These are phyloP conservation scores for Kodamaea arcana DNA, from an alignment of 1,139 yeast species.

Conservation along the genomic window DNA sequence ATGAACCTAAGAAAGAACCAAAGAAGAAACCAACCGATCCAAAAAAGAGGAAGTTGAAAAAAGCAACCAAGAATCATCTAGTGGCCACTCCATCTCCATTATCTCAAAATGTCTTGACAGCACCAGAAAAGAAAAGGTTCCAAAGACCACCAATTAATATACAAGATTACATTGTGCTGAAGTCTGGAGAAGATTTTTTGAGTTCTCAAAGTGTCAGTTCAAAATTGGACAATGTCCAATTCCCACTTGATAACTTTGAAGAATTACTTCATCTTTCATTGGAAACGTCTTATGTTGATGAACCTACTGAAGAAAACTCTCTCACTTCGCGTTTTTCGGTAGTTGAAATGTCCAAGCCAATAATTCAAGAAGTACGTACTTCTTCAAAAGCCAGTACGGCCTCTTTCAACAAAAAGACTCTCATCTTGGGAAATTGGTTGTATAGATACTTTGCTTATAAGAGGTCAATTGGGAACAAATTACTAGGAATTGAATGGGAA, in stretches of 20 bases:
- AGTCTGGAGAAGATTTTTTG: not conserved
- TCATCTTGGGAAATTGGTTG: conserved; percentile 31
- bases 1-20: conserved; percentile 1
- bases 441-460: conserved; percentile 38
- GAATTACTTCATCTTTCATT: conserved; percentile 8
- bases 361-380: conserved; percentile 28
- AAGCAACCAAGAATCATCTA: conserved; percentile 2
- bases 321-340: conserved; percentile 19
- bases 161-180: not conserved
- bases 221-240: conserved; percentile 11
- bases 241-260: conserved; percentile 22
- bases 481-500: conserved; percentile 46
- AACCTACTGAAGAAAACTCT: conserved; percentile 15
- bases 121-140: conserved; percentile 1
- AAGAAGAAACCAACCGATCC: conserved; percentile 3
- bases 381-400: conserved; percentile 29
- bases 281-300: conserved; percentile 1
- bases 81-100: conserved; percentile 17
- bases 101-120: conserved; percentile 13
- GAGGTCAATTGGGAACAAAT: conserved; percentile 34
- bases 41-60: conserved; percentile 7
- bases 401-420: conserved; percentile 26
- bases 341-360: conserved; percentile 25
- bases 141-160: not conserved
- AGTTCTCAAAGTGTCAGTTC: not conserved